Evolutionary conservation across 257 asterid genomes (phyloP).

Genomic region (Vinca minor): DNA sequence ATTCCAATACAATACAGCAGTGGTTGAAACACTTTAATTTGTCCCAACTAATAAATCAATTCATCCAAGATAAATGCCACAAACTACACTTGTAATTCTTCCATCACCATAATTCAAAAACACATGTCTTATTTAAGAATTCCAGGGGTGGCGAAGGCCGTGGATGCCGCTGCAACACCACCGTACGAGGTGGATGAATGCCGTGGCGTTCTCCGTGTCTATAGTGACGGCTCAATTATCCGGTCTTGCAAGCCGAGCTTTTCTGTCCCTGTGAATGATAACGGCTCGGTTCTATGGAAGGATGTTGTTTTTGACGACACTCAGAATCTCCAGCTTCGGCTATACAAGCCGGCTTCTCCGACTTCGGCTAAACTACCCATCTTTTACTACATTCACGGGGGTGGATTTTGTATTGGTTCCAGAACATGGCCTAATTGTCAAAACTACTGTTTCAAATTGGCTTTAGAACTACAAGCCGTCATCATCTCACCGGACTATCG

Average conservation of each 20-base stretch:
- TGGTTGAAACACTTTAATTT: slow-evolving; percentile 3
- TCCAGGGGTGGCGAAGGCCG: not conserved
- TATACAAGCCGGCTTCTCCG: slow-evolving; percentile 51
- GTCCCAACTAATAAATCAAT: not conserved
- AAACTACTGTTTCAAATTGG: slow-evolving; percentile 64
- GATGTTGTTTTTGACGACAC: slow-evolving; percentile 39
- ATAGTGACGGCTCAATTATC: slow-evolving; percentile 61
- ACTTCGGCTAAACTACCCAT: slow-evolving; percentile 45
- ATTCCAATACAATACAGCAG: slow-evolving; percentile 7
- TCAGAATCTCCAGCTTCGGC: slow-evolving; percentile 53
- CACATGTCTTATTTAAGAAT: not conserved
- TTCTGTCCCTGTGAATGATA: slow-evolving; percentile 35
- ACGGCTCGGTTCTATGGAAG: slow-evolving; percentile 62
- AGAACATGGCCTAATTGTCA: slow-evolving; percentile 74
- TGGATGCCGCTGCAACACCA: slow-evolving; percentile 5
- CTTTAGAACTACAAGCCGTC: slow-evolving; percentile 52
- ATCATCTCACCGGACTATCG: slow-evolving; percentile 61
- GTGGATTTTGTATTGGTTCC: slow-evolving; percentile 72
- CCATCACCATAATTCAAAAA: not conserved
- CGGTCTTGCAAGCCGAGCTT: slow-evolving; percentile 53
- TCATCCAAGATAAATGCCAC: not conserved
- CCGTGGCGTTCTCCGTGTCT: slow-evolving; percentile 55
- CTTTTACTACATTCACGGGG: slow-evolving; percentile 67
- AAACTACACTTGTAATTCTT: too few species aligned
- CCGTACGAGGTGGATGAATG: slow-evolving; percentile 64